These are phyloP conservation scores for Fusarium vanettenii DNA, from an alignment of 2,329 filamentous ascomycete genomes.

Conservation along the genomic window DNA sequence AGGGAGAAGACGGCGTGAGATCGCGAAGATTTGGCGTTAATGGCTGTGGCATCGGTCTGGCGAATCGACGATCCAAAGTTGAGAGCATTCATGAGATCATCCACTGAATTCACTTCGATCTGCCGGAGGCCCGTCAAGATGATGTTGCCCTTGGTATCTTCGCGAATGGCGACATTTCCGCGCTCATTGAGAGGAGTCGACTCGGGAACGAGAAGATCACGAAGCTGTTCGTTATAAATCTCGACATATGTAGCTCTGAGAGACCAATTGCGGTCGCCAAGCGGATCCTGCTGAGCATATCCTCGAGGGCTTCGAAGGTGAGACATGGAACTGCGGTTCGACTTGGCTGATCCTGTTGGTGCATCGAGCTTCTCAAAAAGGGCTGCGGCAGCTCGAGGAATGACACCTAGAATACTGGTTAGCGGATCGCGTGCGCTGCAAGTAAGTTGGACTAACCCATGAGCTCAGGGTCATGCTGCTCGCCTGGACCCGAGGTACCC, in stretches of 20 bases:
- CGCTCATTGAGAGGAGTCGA: slow-evolving; percentile 76
- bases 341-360: slow-evolving; percentile 51
- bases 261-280: slow-evolving; percentile 83
- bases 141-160: slow-evolving; percentile 95
- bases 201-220: slow-evolving; percentile 89
- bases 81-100: slow-evolving; percentile 88
- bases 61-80: slow-evolving; percentile 94
- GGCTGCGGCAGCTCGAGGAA: slow-evolving; percentile 86
- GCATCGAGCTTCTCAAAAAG: slow-evolving; percentile 90
- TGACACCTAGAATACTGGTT: slow-evolving; percentile 74
- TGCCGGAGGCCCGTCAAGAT: slow-evolving; percentile 90
- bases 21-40: slow-evolving; percentile 97
- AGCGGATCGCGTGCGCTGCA: slow-evolving; percentile 14
- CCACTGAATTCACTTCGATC: slow-evolving; percentile 88
- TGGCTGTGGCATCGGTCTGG: slow-evolving; percentile 95
- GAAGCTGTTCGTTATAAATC: slow-evolving; percentile 97
- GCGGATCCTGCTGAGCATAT: slow-evolving; percentile 64
- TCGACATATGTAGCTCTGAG: slow-evolving; percentile 95
- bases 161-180: slow-evolving; percentile 86
- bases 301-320: slow-evolving; percentile 84
- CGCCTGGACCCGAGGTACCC: slow-evolving; percentile 89
- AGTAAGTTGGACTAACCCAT: slow-evolving; percentile 74
- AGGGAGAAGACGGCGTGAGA: slow-evolving; percentile 98
- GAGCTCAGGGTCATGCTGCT: slow-evolving; percentile 75
- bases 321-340: slow-evolving; percentile 75